Percentiles rank a stretch among this genome's conserved stretches.
phyloP scores from a whole-genome alignment of 768 basidiomycete genomes.

The Cystofilobasidium macerans region DNA sequence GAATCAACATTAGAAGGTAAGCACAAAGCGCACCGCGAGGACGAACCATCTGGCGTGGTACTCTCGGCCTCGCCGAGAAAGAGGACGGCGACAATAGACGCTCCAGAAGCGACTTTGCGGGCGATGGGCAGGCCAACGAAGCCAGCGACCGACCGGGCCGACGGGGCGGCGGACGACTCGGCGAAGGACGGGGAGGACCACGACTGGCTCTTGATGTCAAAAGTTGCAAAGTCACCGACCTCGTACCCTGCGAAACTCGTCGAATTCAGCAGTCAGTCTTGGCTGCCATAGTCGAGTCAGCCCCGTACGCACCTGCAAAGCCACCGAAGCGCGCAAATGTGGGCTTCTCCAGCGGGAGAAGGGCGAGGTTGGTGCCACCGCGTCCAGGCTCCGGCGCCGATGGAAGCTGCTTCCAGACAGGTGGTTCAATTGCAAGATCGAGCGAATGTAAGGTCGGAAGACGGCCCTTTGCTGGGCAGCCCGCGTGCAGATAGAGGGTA shows the following conservation, averaged over 20 bases:
- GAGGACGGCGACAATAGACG: conserved; percentile 35
- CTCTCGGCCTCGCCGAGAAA: conserved; percentile 41
- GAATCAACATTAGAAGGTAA: neutral
- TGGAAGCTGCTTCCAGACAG: conserved; percentile 36
- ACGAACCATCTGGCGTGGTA: conserved; percentile 29
- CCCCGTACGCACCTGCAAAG: conserved; percentile 25
- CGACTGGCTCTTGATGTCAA: conserved; percentile 31
- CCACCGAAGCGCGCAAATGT: conserved; percentile 41
- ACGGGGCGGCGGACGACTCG: conserved; percentile 34
- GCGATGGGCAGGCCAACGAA: conserved; percentile 30
- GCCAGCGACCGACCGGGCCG: conserved; percentile 40
- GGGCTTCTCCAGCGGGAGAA: conserved; percentile 28
- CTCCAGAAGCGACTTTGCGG: conserved; percentile 9
- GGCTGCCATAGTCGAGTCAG: conserved; percentile 13
- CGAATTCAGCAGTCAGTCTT: too few species aligned
- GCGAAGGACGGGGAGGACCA: conserved; percentile 32
- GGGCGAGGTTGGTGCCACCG: conserved; percentile 42
- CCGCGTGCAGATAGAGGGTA: conserved; percentile 42
- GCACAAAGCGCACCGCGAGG: neutral
- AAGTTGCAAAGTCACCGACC: conserved; percentile 41
- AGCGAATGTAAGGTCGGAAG: conserved; percentile 39
- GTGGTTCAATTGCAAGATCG: conserved; percentile 27
- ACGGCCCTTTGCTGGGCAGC: conserved; percentile 41
- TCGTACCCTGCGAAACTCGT: conserved; percentile 36
- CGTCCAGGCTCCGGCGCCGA: conserved; percentile 40